Evolutionary conservation across 768 basidiomycete species (phyloP).

Genomic region (Lentinula detonsa): DNA sequence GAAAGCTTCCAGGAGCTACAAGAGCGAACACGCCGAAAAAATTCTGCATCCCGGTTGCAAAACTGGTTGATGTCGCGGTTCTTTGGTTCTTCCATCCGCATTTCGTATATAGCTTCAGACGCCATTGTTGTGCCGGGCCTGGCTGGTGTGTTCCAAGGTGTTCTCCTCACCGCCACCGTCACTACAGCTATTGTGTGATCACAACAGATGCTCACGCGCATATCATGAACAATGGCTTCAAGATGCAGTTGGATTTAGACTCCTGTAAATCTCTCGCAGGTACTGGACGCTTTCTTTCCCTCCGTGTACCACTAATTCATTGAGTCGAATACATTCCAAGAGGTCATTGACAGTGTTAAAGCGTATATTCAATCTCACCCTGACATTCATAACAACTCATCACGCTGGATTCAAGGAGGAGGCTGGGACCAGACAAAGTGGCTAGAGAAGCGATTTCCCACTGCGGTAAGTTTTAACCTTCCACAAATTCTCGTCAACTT

Average conservation of each 20-base stretch:
- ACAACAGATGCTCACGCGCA: conserved; percentile 74
- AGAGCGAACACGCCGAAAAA: not conserved
- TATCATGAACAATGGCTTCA: conserved; percentile 67
- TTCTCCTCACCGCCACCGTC: not conserved
- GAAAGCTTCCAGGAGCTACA: conserved; percentile 27
- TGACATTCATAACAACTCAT: conserved; percentile 43
- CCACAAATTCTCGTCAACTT: not conserved
- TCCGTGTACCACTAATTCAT: no score
- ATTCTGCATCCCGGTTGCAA: no score
- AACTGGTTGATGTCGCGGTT: conserved; percentile 3
- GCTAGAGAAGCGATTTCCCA: conserved; percentile 59
- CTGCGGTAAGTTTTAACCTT: conserved; percentile 42
- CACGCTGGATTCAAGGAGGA: conserved; percentile 75
- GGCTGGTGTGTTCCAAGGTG: conserved; percentile 38
- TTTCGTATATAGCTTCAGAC: conserved; percentile 14
- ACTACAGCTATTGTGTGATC: not conserved
- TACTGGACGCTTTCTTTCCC: conserved; percentile 16
- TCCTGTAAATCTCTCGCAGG: conserved; percentile 55
- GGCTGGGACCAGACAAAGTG: conserved; percentile 95
- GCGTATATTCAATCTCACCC: conserved; percentile 53
- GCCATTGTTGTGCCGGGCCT: conserved; percentile 68
- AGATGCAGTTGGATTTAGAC: conserved; percentile 58
- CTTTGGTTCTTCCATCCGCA: conserved; percentile 3
- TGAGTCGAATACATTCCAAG: conserved; percentile 25
- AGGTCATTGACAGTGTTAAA: conserved; percentile 57